Base-by-base conservation (phyloP, 805 yeast genomes). In the Hanseniaspora hatyaiensis region DNA sequence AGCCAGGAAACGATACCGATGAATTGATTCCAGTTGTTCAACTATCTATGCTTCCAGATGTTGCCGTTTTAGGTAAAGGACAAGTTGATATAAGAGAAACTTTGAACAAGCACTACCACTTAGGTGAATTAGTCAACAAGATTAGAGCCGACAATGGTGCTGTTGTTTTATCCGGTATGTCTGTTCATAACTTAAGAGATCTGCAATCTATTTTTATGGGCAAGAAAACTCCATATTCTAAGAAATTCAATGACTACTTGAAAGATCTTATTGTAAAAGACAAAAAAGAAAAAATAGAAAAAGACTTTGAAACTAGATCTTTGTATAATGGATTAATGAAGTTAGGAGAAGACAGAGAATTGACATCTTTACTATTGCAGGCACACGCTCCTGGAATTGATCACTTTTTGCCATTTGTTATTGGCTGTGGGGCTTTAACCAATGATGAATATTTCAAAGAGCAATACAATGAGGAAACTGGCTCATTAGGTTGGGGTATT, bases 321-420 rank as follows among this genome's bases (percentile, higher is more conserved):
- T 23, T 49, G 11, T 38, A 74, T 34, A 54, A 56, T 0, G 57
- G 57, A 19, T 63, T 79, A 11, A 59, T 69, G 24, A 54, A 59
- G 4, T 53, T 77, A 40, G 55, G 65, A 40, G 47, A 50, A 8
- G 55, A 59, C 13, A 54, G 60, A 4, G 51, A 57, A 1, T 54
- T 65, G 53, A 57, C 53, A 3, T 54, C 58, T 4, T 59, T 75
- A 13, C 58, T 78, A 31, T 65, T 60, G 32, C 55, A 60, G 29
- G 80, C 89, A 0, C 94, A 83, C 61, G 24, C 51, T 18, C 94
- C 94, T 8, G 78, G 88, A 0, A 64, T 77, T 42, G 94, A 83
- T 53, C 94, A 83, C 61, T 74, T 83, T 51, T 61, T 75, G 53
- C 89, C 89, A 1, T 54, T 78, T 6, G 73, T 77, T 31, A 84